Evolutionary conservation across 1,284 basidiomycete genomes (phyloP), one percentile per base, ranked within the genome.

Genomic region (Cutaneotrichosporon sp.): DNA sequence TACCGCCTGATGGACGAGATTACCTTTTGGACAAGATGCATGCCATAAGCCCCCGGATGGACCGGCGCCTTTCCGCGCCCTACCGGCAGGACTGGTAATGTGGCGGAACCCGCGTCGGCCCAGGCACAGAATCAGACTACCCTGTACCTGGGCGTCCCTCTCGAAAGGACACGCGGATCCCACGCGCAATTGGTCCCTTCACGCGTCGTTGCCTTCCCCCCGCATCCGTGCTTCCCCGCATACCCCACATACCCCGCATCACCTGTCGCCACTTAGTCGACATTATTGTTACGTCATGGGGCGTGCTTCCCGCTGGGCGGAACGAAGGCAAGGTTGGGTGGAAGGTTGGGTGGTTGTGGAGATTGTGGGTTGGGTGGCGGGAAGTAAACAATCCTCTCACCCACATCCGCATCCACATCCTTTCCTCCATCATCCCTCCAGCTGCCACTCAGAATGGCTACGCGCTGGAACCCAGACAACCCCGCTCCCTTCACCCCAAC

Each of bases 401-500:
- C 33, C 16, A 49, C 16, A 18, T 24, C 29, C 14, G 14, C 22
- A 25, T n/a, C 33, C 16, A 49, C 16, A 18, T 24, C 29, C 29
- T 29, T 29, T 9, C 29, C 4, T 29, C 29, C 29, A 29, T 29
- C n/a, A n/a, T 29, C 5, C 10, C 50, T 58, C 52, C 33, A 27
- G 3, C 22, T 50, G 25, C 25, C 14, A 29, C 13, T 14, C 14
- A 50, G 3, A 27, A 50, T 50, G 47, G 14, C 47, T n/a, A 50
- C 1, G 53, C 16, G 59, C 24, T 65, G 56, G 56, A 65, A 65
- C 29, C 64, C 60, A 27, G 64, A 65, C 58, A 65, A 65, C 47
- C 64, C 64, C 4, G 57, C 60, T 2, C 36, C 36, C 24, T 45
- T 43, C 7, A 34, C 54, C 13, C 54, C 42, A 24, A 34, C 54